Evolutionary conservation across 176 grass and related monocot genomes (phyloP), one percentile per base, ranked within the genome.

Genomic region (Rhynchospora breviuscula): DNA sequence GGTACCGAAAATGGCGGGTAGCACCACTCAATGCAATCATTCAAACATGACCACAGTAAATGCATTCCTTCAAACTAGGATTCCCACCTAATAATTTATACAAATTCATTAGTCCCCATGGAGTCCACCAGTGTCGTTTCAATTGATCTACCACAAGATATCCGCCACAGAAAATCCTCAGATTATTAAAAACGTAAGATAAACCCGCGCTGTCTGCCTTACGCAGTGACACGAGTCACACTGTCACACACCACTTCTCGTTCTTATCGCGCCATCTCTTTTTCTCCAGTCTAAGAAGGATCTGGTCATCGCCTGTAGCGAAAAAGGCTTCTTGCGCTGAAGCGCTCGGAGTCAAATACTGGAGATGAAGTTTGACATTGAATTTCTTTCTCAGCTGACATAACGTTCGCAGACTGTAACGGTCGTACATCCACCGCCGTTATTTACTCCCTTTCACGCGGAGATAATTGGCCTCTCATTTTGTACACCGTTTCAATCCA

Each of bases 381-480:
- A 76, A 54, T 80, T 35, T 23, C 7, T 61, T 60, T 7, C 25
- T 1, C 10, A 5, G 52, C 13, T 61, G 56, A 59, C 29, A 56
- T 80, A 44, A 56, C 26, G 7, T 25, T 49, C 21, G 14, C 0
- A 78, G 26, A 26, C 21, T 11, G 23, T 25, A 25, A 78, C 14
- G 0, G 5, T n/a, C 18, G 8, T 9, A 80, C 57, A 59, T 4
- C 19, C 78, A 80, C 53, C 12, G 23, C 29, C 78, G 57, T 62
- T 62, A 80, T 80, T 81, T 81, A 81, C 78, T 81, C 57, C n/a
- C 9, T 61, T 63, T 15, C 31, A 81, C 78, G 78, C 18, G 10
- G 62, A 45, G n/a, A 59, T 43, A 22, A 31, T 21, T 63, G 4
- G 57, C 10, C 15, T 63, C 12, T 7, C 51, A 79, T 17, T 11